Percentiles rank a stretch among this genome's conserved stretches.
Conservation (phyloP, 768 basidiomycete genomes). For the Boletus vermiculosoides region DNA sequence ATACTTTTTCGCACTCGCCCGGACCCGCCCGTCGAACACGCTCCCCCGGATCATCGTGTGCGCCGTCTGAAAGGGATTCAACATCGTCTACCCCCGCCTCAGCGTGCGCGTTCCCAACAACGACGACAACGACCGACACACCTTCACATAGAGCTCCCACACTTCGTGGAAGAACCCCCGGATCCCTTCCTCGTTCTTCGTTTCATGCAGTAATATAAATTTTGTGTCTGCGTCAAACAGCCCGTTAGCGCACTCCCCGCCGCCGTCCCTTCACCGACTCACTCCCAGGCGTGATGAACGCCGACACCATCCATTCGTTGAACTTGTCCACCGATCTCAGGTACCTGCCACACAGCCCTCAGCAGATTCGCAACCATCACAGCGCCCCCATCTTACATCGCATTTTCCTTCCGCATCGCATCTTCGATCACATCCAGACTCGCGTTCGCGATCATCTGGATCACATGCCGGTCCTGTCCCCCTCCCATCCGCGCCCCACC, state of each 20-base stretch:
- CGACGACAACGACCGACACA: constrained; percentile 31
- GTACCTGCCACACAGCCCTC: constrained; percentile 61
- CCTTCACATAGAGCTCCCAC: constrained; percentile 98
- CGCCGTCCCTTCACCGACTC: constrained; percentile 30
- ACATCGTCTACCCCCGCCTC: constrained; percentile 53
- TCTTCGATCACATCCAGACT: constrained; percentile 96
- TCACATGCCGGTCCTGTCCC: constrained; percentile 88
- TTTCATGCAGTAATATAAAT: constrained; percentile 90
- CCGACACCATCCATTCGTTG: constrained; percentile 98
- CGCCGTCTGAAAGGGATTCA: constrained; percentile 97
- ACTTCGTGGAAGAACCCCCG: constrained; percentile 89
- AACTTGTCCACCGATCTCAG: constrained; percentile 94
- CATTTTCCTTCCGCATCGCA: constrained; percentile 75
- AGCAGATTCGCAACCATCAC: constrained; percentile 11
- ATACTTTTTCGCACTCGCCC: constrained; percentile 84
- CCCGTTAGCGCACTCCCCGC: constrained; percentile 1
- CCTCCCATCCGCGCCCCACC: constrained; percentile 69
- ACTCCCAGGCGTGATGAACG: constrained; percentile 95
- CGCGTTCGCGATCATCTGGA: constrained; percentile 98
- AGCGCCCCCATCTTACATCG: constrained; percentile 58
- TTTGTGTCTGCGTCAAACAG: constrained; percentile 71
- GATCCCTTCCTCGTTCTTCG: constrained; percentile 97
- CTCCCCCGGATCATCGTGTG: constrained; percentile 78
- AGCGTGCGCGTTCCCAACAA: neutral
- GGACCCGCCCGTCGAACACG: constrained; percentile 80